These are phyloP conservation scores for Botrytis elliptica DNA, from an alignment of 2,329 filamentous ascomycete genomes.

Conservation along the genomic window DNA sequence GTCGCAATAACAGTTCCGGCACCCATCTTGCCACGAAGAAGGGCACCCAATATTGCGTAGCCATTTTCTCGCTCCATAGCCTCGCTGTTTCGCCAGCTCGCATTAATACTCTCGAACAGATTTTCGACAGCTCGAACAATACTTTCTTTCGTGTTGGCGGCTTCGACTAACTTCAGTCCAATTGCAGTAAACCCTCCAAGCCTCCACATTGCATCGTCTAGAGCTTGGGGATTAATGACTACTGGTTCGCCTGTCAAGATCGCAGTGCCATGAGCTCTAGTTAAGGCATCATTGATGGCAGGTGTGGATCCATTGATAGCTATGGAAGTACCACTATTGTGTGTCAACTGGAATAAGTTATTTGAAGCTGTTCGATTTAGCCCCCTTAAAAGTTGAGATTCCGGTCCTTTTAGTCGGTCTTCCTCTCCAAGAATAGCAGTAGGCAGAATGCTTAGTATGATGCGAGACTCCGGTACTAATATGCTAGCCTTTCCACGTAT, in stretches of 20 bases:
- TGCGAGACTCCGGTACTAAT: constrained; percentile 75
- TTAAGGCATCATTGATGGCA: constrained; percentile 84
- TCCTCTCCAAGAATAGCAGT: constrained; percentile 78
- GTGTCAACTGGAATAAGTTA: constrained; percentile 66
- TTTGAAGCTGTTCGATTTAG: constrained; percentile 71
- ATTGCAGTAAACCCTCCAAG: constrained; percentile 88
- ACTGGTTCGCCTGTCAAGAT: constrained; percentile 81
- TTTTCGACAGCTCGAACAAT: constrained; percentile 78
- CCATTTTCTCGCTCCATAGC: constrained; percentile 96
- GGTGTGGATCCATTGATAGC: constrained; percentile 87
- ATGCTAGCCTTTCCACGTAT: constrained; percentile 82
- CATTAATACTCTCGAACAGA: constrained; percentile 79
- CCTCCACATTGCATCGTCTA: constrained; percentile 92
- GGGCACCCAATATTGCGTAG: constrained; percentile 80
- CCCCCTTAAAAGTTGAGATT: constrained; percentile 72
- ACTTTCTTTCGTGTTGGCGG: constrained; percentile 66
- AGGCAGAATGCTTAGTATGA: constrained; percentile 81
- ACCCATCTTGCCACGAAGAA: constrained; percentile 81
- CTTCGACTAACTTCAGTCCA: constrained; percentile 79
- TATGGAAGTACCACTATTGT: constrained; percentile 72
- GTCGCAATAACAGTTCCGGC: constrained; percentile 43
- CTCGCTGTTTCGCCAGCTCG: constrained; percentile 96
- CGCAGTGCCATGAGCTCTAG: constrained; percentile 75
- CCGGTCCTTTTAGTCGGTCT: constrained; percentile 67
- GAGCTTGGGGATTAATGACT: constrained; percentile 73